These are phyloP conservation scores for Trebouxiophyceae sp. DNA, from an alignment of 163 green algal species.

Conservation along the genomic window DNA sequence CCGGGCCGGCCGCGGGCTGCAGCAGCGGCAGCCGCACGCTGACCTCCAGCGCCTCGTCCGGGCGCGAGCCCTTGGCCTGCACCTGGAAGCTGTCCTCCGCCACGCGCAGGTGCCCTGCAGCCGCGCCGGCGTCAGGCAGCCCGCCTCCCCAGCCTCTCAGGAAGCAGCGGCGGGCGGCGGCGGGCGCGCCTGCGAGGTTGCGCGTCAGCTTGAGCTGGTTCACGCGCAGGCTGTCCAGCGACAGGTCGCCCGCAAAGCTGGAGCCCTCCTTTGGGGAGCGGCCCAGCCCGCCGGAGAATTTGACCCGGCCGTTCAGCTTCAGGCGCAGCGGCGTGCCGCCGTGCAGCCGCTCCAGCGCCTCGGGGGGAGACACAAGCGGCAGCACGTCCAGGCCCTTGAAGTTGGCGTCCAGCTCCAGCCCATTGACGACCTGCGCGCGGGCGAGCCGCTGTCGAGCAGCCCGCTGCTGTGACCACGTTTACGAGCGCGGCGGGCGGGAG, in stretches of 20 bases:
- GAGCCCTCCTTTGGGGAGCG: background rate
- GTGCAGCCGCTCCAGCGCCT: constrained; percentile 17
- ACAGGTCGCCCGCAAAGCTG: constrained; percentile 41
- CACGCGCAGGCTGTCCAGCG: constrained; percentile 55
- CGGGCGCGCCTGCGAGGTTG: constrained; percentile 40
- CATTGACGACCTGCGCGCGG: constrained; percentile 28
- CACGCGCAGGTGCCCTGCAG: background rate
- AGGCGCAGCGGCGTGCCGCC: constrained; percentile 30
- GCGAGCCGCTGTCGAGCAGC: background rate
- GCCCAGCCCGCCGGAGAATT: constrained; percentile 12
- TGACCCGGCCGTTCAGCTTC: constrained; percentile 29
- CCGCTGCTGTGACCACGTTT: too few relatives aligned
- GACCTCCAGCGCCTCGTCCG: constrained; percentile 70
- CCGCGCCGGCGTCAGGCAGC: too few relatives aligned
- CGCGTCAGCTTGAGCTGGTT: constrained; percentile 67
- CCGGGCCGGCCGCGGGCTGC: too few relatives aligned
- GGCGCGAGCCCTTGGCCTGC: constrained; percentile 37
- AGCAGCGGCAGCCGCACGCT: constrained; percentile 37
- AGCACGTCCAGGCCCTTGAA: constrained; percentile 64
- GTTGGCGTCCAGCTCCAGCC: constrained; percentile 32
- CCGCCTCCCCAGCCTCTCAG: too few relatives aligned
- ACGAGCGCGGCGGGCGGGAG: too few relatives aligned
- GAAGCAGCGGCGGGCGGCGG: too few relatives aligned
- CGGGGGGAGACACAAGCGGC: constrained; percentile 34
- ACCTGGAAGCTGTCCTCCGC: constrained; percentile 23